Evolutionary conservation across 2,329 filamentous ascomycete genomes (phyloP).

Genomic region (Pyrenophora seminiperda): DNA sequence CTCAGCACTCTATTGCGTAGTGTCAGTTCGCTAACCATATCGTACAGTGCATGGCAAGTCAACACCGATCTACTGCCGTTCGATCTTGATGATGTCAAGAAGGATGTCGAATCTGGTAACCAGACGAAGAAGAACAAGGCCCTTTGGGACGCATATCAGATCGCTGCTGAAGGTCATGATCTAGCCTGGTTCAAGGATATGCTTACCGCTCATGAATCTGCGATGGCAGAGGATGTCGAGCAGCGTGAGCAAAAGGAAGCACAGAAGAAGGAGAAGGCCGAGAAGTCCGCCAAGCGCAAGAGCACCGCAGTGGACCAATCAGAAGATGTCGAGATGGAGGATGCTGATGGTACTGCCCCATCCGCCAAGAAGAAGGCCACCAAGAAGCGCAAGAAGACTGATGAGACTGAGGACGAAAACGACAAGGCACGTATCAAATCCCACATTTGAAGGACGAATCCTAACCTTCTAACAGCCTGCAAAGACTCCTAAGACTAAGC

Average conservation of each 20-base stretch:
- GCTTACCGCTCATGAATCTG: conserved; percentile 64
- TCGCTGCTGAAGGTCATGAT: conserved; percentile 78
- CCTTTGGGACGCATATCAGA: conserved; percentile 75
- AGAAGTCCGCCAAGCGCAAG: conserved; percentile 58
- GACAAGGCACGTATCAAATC: conserved; percentile 55
- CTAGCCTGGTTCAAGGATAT: conserved; percentile 84
- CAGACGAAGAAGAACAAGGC: conserved; percentile 87
- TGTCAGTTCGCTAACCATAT: conserved; percentile 11
- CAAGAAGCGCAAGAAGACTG: conserved; percentile 79
- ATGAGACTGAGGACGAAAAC: conserved; percentile 71
- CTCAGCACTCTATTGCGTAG: background rate
- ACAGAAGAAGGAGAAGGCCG: conserved; percentile 65
- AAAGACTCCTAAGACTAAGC: conserved; percentile 58
- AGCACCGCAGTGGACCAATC: conserved; percentile 38
- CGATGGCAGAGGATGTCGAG: conserved; percentile 61
- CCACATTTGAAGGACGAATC: background rate
- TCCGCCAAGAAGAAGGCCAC: conserved; percentile 45
- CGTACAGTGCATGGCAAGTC: conserved; percentile 80
- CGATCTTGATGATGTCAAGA: conserved; percentile 72
- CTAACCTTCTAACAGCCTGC: conserved; percentile 50
- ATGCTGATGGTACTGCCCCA: conserved; percentile 46
- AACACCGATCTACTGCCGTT: conserved; percentile 83
- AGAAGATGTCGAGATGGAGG: conserved; percentile 49
- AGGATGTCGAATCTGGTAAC: conserved; percentile 70
- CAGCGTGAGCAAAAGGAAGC: conserved; percentile 68